These are phyloP conservation scores for Aspergillus sergii DNA, from an alignment of 2,329 filamentous ascomycete genomes.

Conservation along the genomic window DNA sequence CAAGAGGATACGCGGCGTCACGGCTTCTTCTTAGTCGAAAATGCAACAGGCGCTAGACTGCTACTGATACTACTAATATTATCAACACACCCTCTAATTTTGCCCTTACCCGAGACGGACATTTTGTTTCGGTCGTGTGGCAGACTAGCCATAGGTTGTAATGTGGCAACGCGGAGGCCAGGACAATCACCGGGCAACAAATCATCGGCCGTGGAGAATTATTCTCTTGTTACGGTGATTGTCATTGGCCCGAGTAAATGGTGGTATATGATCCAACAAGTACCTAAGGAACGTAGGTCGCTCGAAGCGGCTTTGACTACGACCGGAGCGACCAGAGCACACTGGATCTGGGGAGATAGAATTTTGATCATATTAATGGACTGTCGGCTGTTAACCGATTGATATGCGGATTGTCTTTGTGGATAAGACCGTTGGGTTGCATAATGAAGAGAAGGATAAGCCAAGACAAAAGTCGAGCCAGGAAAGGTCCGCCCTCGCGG, in stretches of 20 bases:
- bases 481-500: slow-evolving; percentile 17
- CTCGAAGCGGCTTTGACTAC: not conserved
- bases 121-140: slow-evolving; percentile 14
- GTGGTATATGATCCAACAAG: slow-evolving; percentile 13
- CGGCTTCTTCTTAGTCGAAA: not conserved
- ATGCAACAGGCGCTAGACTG: not conserved
- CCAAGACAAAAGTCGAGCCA: slow-evolving; percentile 11
- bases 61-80: not conserved
- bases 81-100: slow-evolving; percentile 2
- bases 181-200: slow-evolving; percentile 16
- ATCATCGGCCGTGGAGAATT: slow-evolving; percentile 15
- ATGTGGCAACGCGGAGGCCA: slow-evolving; percentile 20
- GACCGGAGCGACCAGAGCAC: too few relatives aligned
- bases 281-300: slow-evolving; percentile 18
- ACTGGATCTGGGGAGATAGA: not conserved
- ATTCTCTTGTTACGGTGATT: slow-evolving; percentile 2
- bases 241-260: slow-evolving; percentile 15
- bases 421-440: not conserved
- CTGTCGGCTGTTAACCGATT: not conserved
- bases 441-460: slow-evolving; percentile 5
- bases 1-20: not conserved
- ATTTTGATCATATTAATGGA: not conserved
- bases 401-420: not conserved
- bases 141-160: slow-evolving; percentile 12
- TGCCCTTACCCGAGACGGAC: slow-evolving; percentile 7